Percentiles rank a stretch among this genome's conserved stretches.
These are phyloP conservation scores for Immersiporthe knoxdaviesiana DNA, from an alignment of 2,329 filamentous ascomycete species.

Conservation along the genomic window DNA sequence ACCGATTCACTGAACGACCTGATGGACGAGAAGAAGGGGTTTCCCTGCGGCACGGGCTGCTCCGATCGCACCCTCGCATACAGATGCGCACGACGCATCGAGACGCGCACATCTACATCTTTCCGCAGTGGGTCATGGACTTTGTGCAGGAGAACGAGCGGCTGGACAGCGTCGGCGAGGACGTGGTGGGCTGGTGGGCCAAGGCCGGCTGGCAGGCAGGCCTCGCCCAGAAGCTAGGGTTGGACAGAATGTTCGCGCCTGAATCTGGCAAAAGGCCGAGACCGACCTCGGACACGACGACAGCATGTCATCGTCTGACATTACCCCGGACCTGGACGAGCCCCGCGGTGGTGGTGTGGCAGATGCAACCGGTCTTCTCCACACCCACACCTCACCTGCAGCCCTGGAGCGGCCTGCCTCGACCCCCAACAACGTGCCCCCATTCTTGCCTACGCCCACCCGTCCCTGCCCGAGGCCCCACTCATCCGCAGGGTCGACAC, in stretches of 20 bases:
- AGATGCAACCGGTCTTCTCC: constrained; percentile 2
- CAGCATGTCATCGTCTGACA: constrained; percentile 32
- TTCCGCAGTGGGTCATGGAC: constrained; percentile 88
- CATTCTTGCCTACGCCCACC: constrained; percentile 82
- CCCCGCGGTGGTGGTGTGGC: constrained; percentile 10
- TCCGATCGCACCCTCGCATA: constrained; percentile 74
- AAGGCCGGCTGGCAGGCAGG: constrained; percentile 91
- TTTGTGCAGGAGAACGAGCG: constrained; percentile 79
- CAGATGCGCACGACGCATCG: constrained; percentile 83
- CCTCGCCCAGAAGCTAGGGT: constrained; percentile 74
- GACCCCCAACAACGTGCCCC: constrained; percentile 58
- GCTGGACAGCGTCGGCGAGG: constrained; percentile 87
- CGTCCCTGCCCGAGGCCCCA: constrained; percentile 56
- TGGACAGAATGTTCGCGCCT: constrained; percentile 66
- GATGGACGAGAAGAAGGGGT: constrained; percentile 71
- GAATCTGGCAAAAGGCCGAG: constrained; percentile 36
- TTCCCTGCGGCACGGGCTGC: constrained; percentile 74
- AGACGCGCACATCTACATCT: constrained; percentile 93
- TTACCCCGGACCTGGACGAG: constrained; percentile 30
- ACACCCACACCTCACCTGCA: constrained; percentile 12
- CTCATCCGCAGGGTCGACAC: constrained; percentile 89
- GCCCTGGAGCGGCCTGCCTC: constrained; percentile 4
- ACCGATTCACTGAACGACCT: constrained; percentile 88
- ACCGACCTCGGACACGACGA: constrained; percentile 37
- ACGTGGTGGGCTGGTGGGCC: constrained; percentile 93